These are phyloP conservation scores for Isatis lusitanica DNA, from an alignment of 441 rosid genomes.

Conservation along the genomic window DNA sequence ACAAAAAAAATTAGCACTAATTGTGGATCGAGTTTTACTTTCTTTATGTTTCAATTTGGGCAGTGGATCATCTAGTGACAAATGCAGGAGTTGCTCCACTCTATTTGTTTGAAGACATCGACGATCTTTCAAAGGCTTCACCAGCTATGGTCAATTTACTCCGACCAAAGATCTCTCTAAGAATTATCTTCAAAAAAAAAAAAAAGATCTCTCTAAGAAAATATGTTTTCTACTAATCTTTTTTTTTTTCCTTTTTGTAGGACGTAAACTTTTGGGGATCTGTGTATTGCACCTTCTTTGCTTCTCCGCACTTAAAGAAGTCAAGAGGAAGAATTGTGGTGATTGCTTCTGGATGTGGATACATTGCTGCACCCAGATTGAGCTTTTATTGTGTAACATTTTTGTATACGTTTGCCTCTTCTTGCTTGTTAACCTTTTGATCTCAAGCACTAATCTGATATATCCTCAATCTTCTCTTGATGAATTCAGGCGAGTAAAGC, in stretches of 20 bases:
- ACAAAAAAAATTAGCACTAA: background rate
- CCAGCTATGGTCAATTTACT: slow-evolving; percentile 38
- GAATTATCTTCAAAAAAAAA: too few relatives aligned
- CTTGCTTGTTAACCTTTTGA: background rate
- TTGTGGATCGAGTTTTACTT: background rate
- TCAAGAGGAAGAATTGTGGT: slow-evolving; percentile 45
- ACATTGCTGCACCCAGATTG: slow-evolving; percentile 33
- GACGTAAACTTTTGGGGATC: slow-evolving; percentile 52
- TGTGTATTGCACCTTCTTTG: slow-evolving; percentile 40
- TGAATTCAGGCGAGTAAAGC: slow-evolving; percentile 58
- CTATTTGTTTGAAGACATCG: slow-evolving; percentile 37
- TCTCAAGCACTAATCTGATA: background rate
- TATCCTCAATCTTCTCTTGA: background rate
- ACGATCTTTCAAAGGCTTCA: slow-evolving; percentile 37
- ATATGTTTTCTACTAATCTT: background rate
- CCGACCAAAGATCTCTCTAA: background rate
- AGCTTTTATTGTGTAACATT: slow-evolving; percentile 45
- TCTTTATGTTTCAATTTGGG: background rate
- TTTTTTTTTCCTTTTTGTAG: slow-evolving; percentile 15
- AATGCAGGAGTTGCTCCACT: slow-evolving; percentile 43
- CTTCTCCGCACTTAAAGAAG: slow-evolving; percentile 39
- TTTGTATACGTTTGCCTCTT: background rate
- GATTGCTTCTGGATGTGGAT: slow-evolving; percentile 42
- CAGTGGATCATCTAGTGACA: slow-evolving; percentile 58
- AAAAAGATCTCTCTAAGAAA: background rate